Evolutionary conservation across 2,329 filamentous ascomycete species (phyloP), one percentile per base, ranked within the genome.

Genomic region (Cucurbitaria berberidis): DNA sequence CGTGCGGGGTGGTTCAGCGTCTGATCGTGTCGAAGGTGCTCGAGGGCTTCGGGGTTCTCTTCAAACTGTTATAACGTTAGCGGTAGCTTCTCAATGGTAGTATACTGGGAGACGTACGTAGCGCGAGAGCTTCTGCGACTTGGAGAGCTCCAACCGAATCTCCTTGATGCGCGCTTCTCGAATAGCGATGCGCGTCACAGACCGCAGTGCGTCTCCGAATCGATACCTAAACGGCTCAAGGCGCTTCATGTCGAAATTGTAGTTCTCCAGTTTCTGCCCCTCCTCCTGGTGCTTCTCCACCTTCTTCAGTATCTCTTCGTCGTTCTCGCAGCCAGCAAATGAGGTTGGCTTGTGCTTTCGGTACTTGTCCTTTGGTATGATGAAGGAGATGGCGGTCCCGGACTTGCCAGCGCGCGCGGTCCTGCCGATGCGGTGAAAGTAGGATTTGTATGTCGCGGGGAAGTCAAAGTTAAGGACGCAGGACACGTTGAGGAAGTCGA

Each of bases 371-470:
- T 86, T 83, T 8, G 95, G 93, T 3, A 99, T 84, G 45, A 96
- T 90, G 74, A 99, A 97, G 9, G 92, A 96, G n/a, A 99, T 83
- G 0, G 95, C 92, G 84, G 96, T 98, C 54, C 95, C 95, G 1
- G 89, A 87, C 71, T 96, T 91, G 10, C 93, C 93, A 1, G 93
- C 95, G 56, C 95, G 86, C 1, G 91, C 95, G 5, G 95, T 99
- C 27, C 95, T 87, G 27, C 95, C 95, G 67, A 99, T 96, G 48
- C 95, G 88, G 77, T 99, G 95, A n/a, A 90, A 96, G 76, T 99
- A 99, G 8, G 91, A 96, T 72, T 91, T 96, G 32, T 91, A 89
- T 8, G 88, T 89, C 15, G 87, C 86, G 0, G 95, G 95, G 15
- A 99, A 87, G 75, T 99, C 95, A 74, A 99, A 99, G 78, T 99